phyloP scores from a whole-genome alignment of 345 rosid species.

The Clarkia xantiana region DNA sequence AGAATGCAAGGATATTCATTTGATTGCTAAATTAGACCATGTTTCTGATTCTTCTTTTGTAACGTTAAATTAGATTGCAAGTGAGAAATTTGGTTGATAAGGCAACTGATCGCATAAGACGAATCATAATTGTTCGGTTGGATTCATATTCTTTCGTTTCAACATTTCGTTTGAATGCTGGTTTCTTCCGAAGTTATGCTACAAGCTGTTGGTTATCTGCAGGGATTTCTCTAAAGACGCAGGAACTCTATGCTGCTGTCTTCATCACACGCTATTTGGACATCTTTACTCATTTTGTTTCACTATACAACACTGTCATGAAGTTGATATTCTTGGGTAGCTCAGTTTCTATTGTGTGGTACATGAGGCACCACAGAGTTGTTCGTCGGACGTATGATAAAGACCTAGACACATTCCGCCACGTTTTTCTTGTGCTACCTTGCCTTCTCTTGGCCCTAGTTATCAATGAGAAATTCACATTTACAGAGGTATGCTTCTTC shows the following conservation, averaged over 20 bases:
- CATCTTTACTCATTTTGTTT: conserved; percentile 53
- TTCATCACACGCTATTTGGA: conserved; percentile 69
- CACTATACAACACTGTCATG: conserved; percentile 63
- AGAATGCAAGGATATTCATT: no score
- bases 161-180: no score
- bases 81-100: no score
- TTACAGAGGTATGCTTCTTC: conserved; percentile 39
- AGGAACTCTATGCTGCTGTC: conserved; percentile 63
- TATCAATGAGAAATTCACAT: conserved; percentile 48
- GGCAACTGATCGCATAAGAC: no score
- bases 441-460: conserved; percentile 57
- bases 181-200: no score
- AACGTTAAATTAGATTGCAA: no score
- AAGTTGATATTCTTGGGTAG: conserved; percentile 74
- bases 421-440: conserved; percentile 49
- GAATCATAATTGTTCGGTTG: no score
- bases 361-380: conserved; percentile 54
- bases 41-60: no score
- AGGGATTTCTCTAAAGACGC: conserved; percentile 85
- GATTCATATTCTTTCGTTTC: no score
- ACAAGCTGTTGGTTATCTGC: conserved; percentile 1
- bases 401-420: conserved; percentile 65
- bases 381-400: conserved; percentile 65
- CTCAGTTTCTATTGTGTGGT: conserved; percentile 72
- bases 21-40: no score